Evolutionary conservation across 306 rosid genomes (phyloP).

Genomic region (Cicer judaicum): DNA sequence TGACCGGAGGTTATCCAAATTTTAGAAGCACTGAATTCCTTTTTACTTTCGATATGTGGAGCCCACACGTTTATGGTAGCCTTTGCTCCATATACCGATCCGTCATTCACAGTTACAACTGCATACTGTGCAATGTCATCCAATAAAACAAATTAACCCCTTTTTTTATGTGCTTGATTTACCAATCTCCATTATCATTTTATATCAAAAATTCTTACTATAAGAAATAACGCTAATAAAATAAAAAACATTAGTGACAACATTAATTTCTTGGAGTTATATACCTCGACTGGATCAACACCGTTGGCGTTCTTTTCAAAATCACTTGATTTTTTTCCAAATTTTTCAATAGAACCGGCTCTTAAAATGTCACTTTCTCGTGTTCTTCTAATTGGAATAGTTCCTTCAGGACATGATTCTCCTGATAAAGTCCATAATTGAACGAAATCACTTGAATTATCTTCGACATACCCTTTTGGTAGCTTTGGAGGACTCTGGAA

Average conservation of each 20-base stretch:
- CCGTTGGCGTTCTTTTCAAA: slow-evolving; percentile 73
- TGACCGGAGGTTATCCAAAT: slow-evolving; percentile 94
- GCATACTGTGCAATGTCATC: slow-evolving; percentile 90
- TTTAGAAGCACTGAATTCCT: slow-evolving; percentile 93
- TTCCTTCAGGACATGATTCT: slow-evolving; percentile 78
- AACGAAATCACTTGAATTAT: slow-evolving; percentile 45
- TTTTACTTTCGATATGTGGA: slow-evolving; percentile 68
- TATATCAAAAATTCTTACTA: no score
- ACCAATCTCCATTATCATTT: no score
- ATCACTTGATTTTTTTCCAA: slow-evolving; percentile 46
- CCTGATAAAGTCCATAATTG: slow-evolving; percentile 78
- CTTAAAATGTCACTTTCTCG: slow-evolving; percentile 67
- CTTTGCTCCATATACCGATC: slow-evolving; percentile 80
- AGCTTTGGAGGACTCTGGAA: slow-evolving; percentile 76
- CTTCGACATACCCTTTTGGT: slow-evolving; percentile 55
- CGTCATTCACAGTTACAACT: slow-evolving; percentile 80
- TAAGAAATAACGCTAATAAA: no score
- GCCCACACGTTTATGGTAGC: slow-evolving; percentile 94
- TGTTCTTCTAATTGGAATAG: slow-evolving; percentile 82
- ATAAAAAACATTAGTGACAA: no score
- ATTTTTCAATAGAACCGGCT: slow-evolving; percentile 58
- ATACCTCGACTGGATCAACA: slow-evolving; percentile 65
- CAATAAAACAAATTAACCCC: background rate
- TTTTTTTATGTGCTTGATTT: no score
- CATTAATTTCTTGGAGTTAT: background rate